These are phyloP conservation scores for Diaporthe citrichinensis DNA, from an alignment of 2,329 filamentous ascomycete genomes.

Conservation along the genomic window DNA sequence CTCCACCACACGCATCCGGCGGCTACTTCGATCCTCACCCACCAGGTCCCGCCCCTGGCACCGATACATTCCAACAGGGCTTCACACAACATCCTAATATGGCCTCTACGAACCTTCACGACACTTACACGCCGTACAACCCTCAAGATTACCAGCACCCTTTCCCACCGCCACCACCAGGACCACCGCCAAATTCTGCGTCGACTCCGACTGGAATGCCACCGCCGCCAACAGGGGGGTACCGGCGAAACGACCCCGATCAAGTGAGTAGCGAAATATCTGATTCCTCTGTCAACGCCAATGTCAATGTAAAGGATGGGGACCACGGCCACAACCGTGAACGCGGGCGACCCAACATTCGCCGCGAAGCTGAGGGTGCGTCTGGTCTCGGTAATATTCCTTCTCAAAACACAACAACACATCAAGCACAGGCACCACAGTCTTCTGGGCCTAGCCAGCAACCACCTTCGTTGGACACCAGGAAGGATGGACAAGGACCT, in stretches of 20 bases:
- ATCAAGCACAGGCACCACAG: background rate
- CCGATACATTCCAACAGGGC: conserved; percentile 43
- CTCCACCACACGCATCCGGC: conserved; percentile 66
- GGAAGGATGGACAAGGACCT: conserved; percentile 17
- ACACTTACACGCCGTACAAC: conserved; percentile 56
- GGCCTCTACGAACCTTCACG: conserved; percentile 50
- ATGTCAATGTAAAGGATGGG: conserved; percentile 23
- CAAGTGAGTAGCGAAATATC: conserved; percentile 41
- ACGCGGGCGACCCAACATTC: conserved; percentile 20
- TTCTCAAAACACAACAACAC: conserved; percentile 27
- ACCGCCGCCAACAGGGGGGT: conserved; percentile 44
- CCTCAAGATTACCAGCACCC: conserved; percentile 60
- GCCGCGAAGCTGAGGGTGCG: conserved; percentile 37
- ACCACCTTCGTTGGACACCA: conserved; percentile 16
- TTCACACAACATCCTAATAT: conserved; percentile 57
- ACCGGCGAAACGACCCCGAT: conserved; percentile 40
- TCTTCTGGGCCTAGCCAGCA: background rate
- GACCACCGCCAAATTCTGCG: conserved; percentile 47
- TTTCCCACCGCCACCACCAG: conserved; percentile 57
- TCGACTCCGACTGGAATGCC: conserved; percentile 43
- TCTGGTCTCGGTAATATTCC: conserved; percentile 36
- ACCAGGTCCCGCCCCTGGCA: conserved; percentile 10
- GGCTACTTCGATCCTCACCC: conserved; percentile 58
- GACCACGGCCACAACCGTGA: conserved; percentile 9
- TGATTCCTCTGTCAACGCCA: conserved; percentile 35